phyloP scores from a whole-genome alignment of 306 rosid genomes.

The Quercus agrifolia region DNA sequence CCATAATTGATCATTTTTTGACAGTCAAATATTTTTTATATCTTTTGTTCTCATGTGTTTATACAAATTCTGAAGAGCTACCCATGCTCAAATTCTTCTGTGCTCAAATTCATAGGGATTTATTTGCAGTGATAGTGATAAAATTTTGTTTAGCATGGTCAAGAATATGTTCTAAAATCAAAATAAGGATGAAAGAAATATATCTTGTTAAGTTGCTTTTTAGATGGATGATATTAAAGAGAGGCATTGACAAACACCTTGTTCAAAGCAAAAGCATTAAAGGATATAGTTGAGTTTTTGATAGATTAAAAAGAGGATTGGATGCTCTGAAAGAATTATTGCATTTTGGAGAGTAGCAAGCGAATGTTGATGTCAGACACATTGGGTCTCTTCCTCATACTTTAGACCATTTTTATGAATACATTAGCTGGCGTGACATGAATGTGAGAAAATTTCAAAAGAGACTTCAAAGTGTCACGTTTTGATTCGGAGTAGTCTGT shows the following conservation, averaged over 20 bases:
- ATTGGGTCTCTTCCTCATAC: not conserved
- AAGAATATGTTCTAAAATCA: not conserved
- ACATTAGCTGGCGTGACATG: not conserved
- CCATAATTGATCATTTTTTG: not conserved
- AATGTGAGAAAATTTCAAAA: not conserved
- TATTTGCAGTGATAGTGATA: not conserved
- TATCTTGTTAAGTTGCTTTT: not conserved
- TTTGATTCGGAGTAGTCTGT: not conserved
- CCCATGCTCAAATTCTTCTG: not conserved
- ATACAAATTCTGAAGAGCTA: not conserved
- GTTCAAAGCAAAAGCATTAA: not conserved
- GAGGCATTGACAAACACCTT: not conserved
- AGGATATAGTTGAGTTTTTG: not conserved
- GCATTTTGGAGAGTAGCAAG: not conserved
- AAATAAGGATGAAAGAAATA: not conserved
- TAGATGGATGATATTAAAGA: not conserved
- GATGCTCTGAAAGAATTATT: not conserved
- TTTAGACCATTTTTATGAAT: not conserved
- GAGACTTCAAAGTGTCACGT: not conserved
- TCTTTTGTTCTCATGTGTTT: not conserved
- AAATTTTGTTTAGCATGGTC: too few relatives aligned
- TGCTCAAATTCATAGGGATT: not conserved
- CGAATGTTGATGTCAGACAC: not conserved
- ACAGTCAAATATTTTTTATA: too few relatives aligned
- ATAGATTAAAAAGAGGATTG: not conserved